Percentiles rank a stretch among this genome's conserved stretches.
Conservation (phyloP, 1,284 basidiomycete species). For the Ganoderma sinense region DNA sequence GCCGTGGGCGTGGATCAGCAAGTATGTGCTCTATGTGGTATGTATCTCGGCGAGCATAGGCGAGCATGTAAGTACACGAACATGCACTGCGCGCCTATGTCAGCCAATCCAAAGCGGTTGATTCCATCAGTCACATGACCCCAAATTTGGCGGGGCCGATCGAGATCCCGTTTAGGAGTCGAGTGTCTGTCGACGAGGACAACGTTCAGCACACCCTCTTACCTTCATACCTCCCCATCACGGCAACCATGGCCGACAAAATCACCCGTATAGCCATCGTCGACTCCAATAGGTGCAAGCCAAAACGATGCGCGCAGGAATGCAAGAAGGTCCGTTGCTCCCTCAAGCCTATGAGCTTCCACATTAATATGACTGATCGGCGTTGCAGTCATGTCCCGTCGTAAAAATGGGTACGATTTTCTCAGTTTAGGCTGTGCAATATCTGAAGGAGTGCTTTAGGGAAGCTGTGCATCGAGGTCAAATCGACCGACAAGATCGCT, state of each 20-base stretch:
- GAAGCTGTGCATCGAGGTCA: conserved; percentile 97
- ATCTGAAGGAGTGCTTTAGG: conserved; percentile 52
- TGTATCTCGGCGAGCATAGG: no score
- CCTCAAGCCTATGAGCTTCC: not conserved
- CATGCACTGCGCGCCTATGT: not conserved
- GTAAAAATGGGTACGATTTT: conserved; percentile 89
- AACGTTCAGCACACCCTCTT: conserved; percentile 2
- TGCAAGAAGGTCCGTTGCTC: conserved; percentile 81
- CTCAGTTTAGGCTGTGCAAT: not conserved
- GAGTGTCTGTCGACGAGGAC: not conserved
- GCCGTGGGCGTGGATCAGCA: not conserved
- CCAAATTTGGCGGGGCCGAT: conserved; percentile 27
- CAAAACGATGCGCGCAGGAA: conserved; percentile 91
- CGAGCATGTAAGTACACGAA: no score
- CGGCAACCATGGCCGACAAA: conserved; percentile 69
- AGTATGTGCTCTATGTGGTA: no score
- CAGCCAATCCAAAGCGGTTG: conserved; percentile 17
- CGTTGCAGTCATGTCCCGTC: conserved; percentile 87
- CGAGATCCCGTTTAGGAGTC: not conserved
- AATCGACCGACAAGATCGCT: conserved; percentile 92
- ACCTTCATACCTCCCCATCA: not conserved
- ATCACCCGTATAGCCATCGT: conserved; percentile 97
- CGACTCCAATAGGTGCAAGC: conserved; percentile 92
- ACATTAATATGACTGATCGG: conserved; percentile 14
- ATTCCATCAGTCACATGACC: conserved; percentile 12